phyloP scores from a whole-genome alignment of 768 basidiomycete species.

The Tulasnella sp. region DNA sequence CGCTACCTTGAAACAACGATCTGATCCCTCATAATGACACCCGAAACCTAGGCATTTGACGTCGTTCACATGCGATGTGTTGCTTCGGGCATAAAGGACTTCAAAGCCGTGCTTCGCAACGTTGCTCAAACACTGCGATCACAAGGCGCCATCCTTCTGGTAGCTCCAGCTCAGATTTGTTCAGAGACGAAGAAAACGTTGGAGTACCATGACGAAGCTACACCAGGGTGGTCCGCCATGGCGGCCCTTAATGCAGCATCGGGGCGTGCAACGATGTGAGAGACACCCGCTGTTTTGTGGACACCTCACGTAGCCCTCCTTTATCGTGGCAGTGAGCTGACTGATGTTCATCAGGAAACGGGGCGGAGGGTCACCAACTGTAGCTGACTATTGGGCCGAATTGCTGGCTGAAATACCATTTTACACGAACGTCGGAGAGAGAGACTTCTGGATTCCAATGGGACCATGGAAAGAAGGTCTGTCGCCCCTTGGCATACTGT shows the following conservation, averaged over 20 bases:
- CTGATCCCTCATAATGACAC: neutral
- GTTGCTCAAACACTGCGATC: slow-evolving; percentile 21
- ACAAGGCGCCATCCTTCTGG: slow-evolving; percentile 5
- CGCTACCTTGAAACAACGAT: no score
- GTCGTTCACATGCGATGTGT: slow-evolving; percentile 23
- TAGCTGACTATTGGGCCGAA: neutral
- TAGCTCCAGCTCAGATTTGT: neutral
- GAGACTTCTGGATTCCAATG: slow-evolving; percentile 21
- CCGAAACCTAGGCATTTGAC: slow-evolving; percentile 6
- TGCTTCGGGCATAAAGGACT: slow-evolving; percentile 2
- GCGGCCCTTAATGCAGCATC: slow-evolving; percentile 6
- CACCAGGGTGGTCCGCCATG: slow-evolving; percentile 5
- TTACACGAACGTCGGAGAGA: slow-evolving; percentile 18
- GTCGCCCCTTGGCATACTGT: neutral
- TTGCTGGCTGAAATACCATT: slow-evolving; percentile 4
- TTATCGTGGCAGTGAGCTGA: neutral
- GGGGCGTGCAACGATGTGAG: neutral
- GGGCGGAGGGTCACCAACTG: neutral
- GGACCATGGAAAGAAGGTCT: slow-evolving; percentile 25
- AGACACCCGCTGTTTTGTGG: neutral
- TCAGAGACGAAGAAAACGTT: neutral
- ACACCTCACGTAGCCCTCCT: neutral
- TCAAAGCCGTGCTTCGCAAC: neutral
- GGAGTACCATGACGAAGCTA: neutral
- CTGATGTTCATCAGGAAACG: slow-evolving; percentile 3